Conservation (phyloP, 1,139 yeast genomes). For the Zygosaccharomyces pseudobailii region DNA sequence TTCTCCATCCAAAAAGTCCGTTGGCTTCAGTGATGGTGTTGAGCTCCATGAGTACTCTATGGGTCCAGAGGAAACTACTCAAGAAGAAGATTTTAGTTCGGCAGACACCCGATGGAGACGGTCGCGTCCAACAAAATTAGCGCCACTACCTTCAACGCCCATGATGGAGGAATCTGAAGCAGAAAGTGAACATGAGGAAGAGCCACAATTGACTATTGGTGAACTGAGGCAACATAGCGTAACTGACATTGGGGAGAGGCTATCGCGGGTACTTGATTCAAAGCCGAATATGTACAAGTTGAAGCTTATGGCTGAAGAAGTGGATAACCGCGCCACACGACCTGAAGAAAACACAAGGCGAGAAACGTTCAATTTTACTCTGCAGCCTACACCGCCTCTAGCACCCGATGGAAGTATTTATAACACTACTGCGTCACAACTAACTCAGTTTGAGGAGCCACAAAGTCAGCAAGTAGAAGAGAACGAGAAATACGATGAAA, state of each 20-base stretch:
- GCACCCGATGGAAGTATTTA: background rate
- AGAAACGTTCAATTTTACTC: constrained; percentile 3
- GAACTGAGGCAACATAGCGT: constrained; percentile 16
- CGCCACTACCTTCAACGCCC: background rate
- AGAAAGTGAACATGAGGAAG: constrained; percentile 6
- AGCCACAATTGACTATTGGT: constrained; percentile 9
- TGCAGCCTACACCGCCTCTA: constrained; percentile 10
- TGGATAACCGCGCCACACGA: constrained; percentile 7
- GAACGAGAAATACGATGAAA: constrained; percentile 10
- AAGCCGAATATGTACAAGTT: constrained; percentile 15
- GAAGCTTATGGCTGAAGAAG: constrained; percentile 16
- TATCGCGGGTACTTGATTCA: constrained; percentile 14
- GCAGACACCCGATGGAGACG: constrained; percentile 10
- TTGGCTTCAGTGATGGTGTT: constrained; percentile 18
- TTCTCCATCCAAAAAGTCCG: constrained; percentile 14
- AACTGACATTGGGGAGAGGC: constrained; percentile 12
- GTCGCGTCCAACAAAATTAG: constrained; percentile 4
- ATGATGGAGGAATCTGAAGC: constrained; percentile 4
- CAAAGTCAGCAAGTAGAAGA: constrained; percentile 8
- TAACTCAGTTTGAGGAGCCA: constrained; percentile 8
- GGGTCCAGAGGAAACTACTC: constrained; percentile 3
- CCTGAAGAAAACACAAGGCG: background rate
- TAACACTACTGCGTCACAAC: constrained; percentile 1
- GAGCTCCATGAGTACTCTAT: constrained; percentile 16
- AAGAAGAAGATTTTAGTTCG: background rate